Evolutionary conservation across 345 rosid genomes (phyloP).

Genomic region (Salix suchowensis): DNA sequence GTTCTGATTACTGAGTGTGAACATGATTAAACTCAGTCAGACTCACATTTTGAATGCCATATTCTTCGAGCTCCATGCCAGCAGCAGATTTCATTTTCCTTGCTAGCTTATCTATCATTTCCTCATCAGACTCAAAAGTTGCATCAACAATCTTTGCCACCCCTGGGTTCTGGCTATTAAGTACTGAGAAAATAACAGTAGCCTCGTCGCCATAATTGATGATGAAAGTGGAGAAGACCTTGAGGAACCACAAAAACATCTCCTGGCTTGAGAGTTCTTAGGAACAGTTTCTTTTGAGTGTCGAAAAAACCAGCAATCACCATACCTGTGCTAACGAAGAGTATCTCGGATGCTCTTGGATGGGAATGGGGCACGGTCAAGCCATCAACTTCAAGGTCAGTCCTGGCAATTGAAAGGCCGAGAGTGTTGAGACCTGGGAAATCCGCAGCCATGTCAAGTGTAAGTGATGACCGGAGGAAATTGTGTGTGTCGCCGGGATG

Average conservation of each 20-base stretch:
- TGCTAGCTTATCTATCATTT: constrained; percentile 19
- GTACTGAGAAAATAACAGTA: constrained; percentile 51
- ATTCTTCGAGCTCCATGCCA: neutral
- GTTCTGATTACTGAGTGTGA: constrained; percentile 3
- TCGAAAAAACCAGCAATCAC: constrained; percentile 70
- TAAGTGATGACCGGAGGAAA: constrained; percentile 37
- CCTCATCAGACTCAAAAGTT: constrained; percentile 27
- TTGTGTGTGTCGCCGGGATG: constrained; percentile 57
- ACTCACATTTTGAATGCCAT: neutral
- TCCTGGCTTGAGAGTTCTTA: constrained; percentile 41
- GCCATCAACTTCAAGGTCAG: constrained; percentile 62
- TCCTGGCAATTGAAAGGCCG: constrained; percentile 67
- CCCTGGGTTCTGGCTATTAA: constrained; percentile 83
- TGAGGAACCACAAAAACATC: constrained; percentile 68
- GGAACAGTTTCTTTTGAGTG: constrained; percentile 47
- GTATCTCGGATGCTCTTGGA: constrained; percentile 71
- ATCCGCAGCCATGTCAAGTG: constrained; percentile 51
- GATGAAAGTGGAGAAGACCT: constrained; percentile 63
- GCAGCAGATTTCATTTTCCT: constrained; percentile 26
- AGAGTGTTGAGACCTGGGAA: constrained; percentile 84
- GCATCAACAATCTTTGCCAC: constrained; percentile 43
- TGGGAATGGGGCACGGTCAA: constrained; percentile 57
- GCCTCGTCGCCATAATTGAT: constrained; percentile 49
- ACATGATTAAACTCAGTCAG: neutral
- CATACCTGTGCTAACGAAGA: constrained; percentile 49